Evolutionary conservation across 768 basidiomycete species (phyloP), one percentile per base, ranked within the genome.

Genomic region (Leccinum subgranulosum): DNA sequence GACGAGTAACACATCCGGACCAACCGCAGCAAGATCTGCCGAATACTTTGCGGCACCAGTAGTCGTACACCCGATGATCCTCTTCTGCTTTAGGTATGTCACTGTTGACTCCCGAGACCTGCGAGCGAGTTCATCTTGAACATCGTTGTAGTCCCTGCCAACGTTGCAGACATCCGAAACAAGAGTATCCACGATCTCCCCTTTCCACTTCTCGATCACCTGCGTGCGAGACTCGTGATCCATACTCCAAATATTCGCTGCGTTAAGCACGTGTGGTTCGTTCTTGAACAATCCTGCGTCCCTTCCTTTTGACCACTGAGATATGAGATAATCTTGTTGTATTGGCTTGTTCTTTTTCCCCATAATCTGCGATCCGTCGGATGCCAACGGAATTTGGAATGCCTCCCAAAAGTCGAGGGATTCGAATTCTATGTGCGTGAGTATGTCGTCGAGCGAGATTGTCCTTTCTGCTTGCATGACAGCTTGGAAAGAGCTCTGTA

Each of bases 61-160:
- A 0, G 87, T 88, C 0, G 87, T 89, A 56, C 86, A 88, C 0
- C 80, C 87, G 6, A 89, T 84, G 53, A 88, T 81, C 12, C 82
- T 72, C 69, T 84, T 86, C 25, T 53, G 65, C 48, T 67, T 67
- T 27, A 88, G 62, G 4, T 79, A 63, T 1, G 64, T 65, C 2
- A 68, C 66, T 1, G 72, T 74, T 6, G 68, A 73, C 53, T 77
- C 75, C 4, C 62, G 60, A 51, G 71, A 80, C 56, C 69, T 75
- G 47, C 71, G 73, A 1, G 66, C 60, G 4, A 85, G 49, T 8
- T 74, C 57, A 0, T 66, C 71, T 23, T 77, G 75, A n/a, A 57
- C 61, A 6, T 58, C 58, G 58, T 85, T 81, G 55, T 82, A 86
- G 10, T 67, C 64, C 3, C 71, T 74, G 0, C 65, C 73, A 2